Percentiles rank a stretch among this genome's conserved stretches.
These are phyloP conservation scores for Serendipita sp. DNA, from an alignment of 768 basidiomycete genomes.

Conservation along the genomic window DNA sequence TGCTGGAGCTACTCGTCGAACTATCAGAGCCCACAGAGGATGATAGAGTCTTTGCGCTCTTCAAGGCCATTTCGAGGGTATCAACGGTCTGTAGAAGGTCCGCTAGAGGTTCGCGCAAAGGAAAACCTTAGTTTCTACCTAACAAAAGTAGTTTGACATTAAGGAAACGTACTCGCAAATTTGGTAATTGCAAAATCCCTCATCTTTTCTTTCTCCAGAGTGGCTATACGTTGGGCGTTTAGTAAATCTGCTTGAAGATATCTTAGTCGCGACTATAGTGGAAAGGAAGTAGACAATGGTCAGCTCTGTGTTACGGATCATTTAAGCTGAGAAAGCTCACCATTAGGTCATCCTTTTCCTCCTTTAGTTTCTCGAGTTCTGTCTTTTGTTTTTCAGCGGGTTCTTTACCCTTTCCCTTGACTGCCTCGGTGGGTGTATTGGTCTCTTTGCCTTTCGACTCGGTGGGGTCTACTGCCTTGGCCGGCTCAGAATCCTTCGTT, in stretches of 20 bases:
- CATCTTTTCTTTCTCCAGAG: conserved; percentile 82
- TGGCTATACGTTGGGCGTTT: conserved; percentile 84
- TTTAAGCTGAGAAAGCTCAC: conserved; percentile 31
- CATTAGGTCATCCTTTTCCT: conserved; percentile 68
- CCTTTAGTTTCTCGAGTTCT: conserved; percentile 21
- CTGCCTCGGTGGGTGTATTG: too few species aligned
- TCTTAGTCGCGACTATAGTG: conserved; percentile 29
- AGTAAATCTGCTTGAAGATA: conserved; percentile 93
- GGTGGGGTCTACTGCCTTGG: too few species aligned
- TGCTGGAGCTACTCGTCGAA: conserved; percentile 13
- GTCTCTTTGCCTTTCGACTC: too few species aligned
- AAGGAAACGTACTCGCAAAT: conserved; percentile 39
- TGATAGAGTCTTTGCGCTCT: conserved; percentile 48
- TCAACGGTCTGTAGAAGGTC: conserved; percentile 85
- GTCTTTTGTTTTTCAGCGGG: background rate
- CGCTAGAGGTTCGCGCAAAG: conserved; percentile 19
- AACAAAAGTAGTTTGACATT: background rate
- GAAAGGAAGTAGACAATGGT: conserved; percentile 7
- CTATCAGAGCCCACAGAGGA: conserved; percentile 25
- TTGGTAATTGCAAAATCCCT: conserved; percentile 84
- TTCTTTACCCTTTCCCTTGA: too few species aligned
- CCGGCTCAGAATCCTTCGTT: too few species aligned
- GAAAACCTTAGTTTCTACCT: conserved; percentile 17
- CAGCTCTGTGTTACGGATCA: conserved; percentile 11
- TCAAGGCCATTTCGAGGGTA: conserved; percentile 66